These are phyloP conservation scores for Furcasterigmium furcatum DNA, from an alignment of 2,329 filamentous ascomycete species.

Conservation along the genomic window DNA sequence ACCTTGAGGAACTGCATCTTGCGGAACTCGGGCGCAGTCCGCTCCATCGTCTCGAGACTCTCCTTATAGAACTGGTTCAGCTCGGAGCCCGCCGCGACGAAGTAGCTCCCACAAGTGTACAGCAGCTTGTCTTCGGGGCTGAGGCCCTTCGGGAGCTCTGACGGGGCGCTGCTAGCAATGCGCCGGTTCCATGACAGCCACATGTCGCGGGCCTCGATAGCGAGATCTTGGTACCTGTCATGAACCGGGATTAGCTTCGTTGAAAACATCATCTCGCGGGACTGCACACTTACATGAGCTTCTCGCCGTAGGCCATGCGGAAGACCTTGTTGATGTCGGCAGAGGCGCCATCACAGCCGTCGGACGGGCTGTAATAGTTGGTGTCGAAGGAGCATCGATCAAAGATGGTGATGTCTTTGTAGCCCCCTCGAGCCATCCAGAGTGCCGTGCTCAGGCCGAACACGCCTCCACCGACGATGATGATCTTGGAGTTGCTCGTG, in stretches of 20 bases:
- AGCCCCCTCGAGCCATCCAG: slow-evolving; percentile 12
- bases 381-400: slow-evolving; percentile 11
- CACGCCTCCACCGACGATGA: slow-evolving; percentile 3
- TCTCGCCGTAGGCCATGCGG: slow-evolving; percentile 11
- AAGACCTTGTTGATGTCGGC: slow-evolving; percentile 15
- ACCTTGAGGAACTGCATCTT: slow-evolving; percentile 4
- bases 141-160: slow-evolving; percentile 15
- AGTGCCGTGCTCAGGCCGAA: slow-evolving; percentile 12
- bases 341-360: slow-evolving; percentile 13
- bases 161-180: slow-evolving; percentile 9
- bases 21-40: background rate
- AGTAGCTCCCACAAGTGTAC: slow-evolving; percentile 12
- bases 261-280: background rate
- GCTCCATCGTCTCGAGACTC: slow-evolving; percentile 10
- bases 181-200: slow-evolving; percentile 22
- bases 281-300: background rate
- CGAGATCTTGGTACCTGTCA: slow-evolving; percentile 16
- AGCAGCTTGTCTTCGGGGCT: slow-evolving; percentile 16
- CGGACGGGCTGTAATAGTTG: slow-evolving; percentile 10
- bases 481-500: background rate
- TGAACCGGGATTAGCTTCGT: background rate
- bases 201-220: slow-evolving; percentile 23
- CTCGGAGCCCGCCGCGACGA: slow-evolving; percentile 7
- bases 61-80: slow-evolving; percentile 13
- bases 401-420: slow-evolving; percentile 12